These are phyloP conservation scores for Aspergillus aculeatinus DNA, from an alignment of 2,329 filamentous ascomycete species.

Conservation along the genomic window DNA sequence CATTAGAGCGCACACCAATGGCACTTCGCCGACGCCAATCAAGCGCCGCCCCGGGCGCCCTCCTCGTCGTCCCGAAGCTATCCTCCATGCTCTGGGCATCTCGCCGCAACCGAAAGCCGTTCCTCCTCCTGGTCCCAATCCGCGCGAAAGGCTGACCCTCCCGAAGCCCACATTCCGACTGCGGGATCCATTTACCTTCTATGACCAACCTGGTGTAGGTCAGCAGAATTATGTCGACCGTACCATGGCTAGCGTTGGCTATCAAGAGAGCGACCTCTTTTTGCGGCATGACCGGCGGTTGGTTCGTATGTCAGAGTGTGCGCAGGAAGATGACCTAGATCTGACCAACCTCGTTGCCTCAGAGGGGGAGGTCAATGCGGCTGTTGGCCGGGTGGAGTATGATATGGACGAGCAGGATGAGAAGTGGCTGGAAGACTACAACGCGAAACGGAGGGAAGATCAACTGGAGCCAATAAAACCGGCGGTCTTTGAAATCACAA, in stretches of 20 bases:
- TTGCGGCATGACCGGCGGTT: constrained; percentile 72
- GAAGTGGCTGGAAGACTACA: constrained; percentile 87
- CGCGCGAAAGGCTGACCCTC: constrained; percentile 49
- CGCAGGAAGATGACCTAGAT: constrained; percentile 64
- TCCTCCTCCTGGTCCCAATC: constrained; percentile 51
- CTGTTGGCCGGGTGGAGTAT: constrained; percentile 85
- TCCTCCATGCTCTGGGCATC: constrained; percentile 60
- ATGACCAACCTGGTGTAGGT: constrained; percentile 78
- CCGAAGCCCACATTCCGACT: constrained; percentile 50
- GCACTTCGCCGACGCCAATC: constrained; percentile 42
- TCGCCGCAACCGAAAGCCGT: constrained; percentile 56
- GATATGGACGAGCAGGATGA: constrained; percentile 99
- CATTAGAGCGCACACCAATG: constrained; percentile 40
- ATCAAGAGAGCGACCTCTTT: constrained; percentile 91
- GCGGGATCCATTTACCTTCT: constrained; percentile 49
- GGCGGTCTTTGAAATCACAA: constrained; percentile 93
- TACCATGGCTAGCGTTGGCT: constrained; percentile 92
- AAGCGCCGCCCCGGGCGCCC: constrained; percentile 65
- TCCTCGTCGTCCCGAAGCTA: constrained; percentile 61
- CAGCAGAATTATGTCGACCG: constrained; percentile 92
- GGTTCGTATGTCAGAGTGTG: constrained; percentile 61
- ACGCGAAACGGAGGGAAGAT: constrained; percentile 70
- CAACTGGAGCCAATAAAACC: constrained; percentile 82
- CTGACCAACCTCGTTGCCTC: constrained; percentile 53
- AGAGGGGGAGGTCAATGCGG: constrained; percentile 59